Evolutionary conservation across 1,284 basidiomycete genomes (phyloP), one percentile per base, ranked within the genome.

Genomic region (Ganoderma sinense): DNA sequence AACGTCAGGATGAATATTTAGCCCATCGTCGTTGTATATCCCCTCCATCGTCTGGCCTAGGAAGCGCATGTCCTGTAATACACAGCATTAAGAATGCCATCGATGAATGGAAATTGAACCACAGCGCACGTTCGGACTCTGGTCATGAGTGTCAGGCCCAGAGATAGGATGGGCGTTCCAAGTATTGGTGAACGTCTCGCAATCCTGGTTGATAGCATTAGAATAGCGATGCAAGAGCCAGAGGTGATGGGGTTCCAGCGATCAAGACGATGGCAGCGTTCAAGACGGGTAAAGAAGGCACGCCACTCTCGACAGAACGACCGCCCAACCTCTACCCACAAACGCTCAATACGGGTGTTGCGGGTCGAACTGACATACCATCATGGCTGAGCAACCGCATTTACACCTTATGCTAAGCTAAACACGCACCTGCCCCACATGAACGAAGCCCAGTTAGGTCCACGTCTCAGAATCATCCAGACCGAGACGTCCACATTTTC

Each of bases 281-380:
- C 84, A 0, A 87, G 78, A 0, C 78, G 75, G 0, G 59, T 68
- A 65, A 86, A 85, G 67, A 85, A 85, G 2, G 80, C 83, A 8
- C 78, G 55, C 85, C 84, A 86, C 7, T n/a, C 31, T 2, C 80
- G 71, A 14, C 62, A 77, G 76, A 84, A 84, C n/a, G 80, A 77
- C 0, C 43, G 55, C 0, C 82, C 82, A 33, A 84, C 80, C 58
- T 86, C 84, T 2, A 84, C 81, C 84, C 84, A 82, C 13, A 82
- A 64, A 0, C 77, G 71, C 61, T 82, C 81, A 59, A 82, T 81
- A 8, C 77, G 73, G 0, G 76, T 77, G 64, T 79, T 79, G 5
- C 67, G 69, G 0, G 77, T 78, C 2, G 77, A 79, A n/a, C 78
- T 79, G n/a, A n/a, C n/a, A n/a, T n/a, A n/a, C n/a, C n/a, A n/a